Evolutionary conservation across 352 stramenopile species (phyloP).

Genomic region (Phytophthora sp.): DNA sequence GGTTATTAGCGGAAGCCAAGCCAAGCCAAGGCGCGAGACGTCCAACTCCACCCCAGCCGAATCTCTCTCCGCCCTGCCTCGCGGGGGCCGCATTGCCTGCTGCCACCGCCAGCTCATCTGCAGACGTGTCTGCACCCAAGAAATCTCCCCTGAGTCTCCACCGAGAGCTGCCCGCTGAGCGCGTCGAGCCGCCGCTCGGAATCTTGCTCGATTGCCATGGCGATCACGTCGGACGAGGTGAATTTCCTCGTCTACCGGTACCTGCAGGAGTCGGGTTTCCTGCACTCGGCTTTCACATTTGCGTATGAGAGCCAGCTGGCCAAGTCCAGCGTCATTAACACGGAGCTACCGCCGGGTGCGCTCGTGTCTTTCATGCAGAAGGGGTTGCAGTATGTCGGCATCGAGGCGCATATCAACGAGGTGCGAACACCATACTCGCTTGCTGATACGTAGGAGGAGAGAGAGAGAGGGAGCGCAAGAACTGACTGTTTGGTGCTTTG

Average conservation of each 20-base stretch:
- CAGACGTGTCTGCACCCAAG: conserved; percentile 2
- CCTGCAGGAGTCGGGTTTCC: conserved; percentile 96
- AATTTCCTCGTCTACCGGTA: conserved; percentile 99
- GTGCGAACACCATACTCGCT: conserved; percentile 32
- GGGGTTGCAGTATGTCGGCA: conserved; percentile 95
- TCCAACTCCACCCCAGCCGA: conserved; percentile 16
- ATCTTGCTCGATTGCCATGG: conserved; percentile 53
- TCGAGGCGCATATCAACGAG: conserved; percentile 92
- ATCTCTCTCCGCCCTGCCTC: conserved; percentile 13
- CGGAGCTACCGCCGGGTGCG: conserved; percentile 95
- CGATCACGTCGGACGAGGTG: conserved; percentile 95
- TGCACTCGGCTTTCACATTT: conserved; percentile 99
- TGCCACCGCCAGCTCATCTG: conserved; percentile 4
- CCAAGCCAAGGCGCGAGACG: conserved; percentile 34
- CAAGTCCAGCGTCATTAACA: conserved; percentile 93
- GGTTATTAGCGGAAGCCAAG: conserved; percentile 38
- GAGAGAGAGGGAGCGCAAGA: not conserved
- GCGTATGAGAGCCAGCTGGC: conserved; percentile 97
- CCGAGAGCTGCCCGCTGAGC: not conserved
- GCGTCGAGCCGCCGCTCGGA: not conserved
- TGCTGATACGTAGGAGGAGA: not conserved
- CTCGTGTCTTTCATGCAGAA: conserved; percentile 99
- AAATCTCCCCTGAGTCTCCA: not conserved
- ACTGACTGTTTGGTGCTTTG: conserved; percentile 4
- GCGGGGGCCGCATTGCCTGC: conserved; percentile 21